These are phyloP conservation scores for Colletotrichum liriopes DNA, from an alignment of 2,329 filamentous ascomycete species.

Conservation along the genomic window DNA sequence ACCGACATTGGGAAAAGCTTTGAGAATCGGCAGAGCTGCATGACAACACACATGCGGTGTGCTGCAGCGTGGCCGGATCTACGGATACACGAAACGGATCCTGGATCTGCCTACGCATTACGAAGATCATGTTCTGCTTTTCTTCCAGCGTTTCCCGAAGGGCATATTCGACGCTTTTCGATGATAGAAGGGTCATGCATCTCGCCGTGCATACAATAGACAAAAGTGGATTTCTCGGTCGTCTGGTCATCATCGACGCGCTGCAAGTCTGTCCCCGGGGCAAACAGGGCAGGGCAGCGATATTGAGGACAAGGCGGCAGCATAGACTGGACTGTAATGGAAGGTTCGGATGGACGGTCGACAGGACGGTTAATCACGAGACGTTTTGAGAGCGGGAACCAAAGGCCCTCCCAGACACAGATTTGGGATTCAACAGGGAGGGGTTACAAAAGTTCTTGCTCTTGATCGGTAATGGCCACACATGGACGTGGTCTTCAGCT, in stretches of 20 bases:
- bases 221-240: slow-evolving; percentile 78
- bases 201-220: slow-evolving; percentile 66
- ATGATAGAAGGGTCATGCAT: slow-evolving; percentile 57
- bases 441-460: slow-evolving; percentile 48
- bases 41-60: slow-evolving; percentile 41
- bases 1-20: slow-evolving; percentile 47
- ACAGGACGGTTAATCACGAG: slow-evolving; percentile 42
- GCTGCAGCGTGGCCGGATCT: slow-evolving; percentile 42
- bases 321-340: slow-evolving; percentile 45
- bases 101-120: slow-evolving; percentile 44
- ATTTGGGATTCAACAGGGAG: slow-evolving; percentile 53
- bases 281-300: slow-evolving; percentile 47
- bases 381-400: slow-evolving; percentile 54
- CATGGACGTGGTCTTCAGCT: slow-evolving; percentile 43
- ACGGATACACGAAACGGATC: slow-evolving; percentile 40
- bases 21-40: slow-evolving; percentile 47
- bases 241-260: slow-evolving; percentile 61
- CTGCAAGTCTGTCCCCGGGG: slow-evolving; percentile 45
- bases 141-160: slow-evolving; percentile 52
- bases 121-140: slow-evolving; percentile 55
- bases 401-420: slow-evolving; percentile 55
- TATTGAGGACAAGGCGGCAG: slow-evolving; percentile 47
- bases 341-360: slow-evolving; percentile 44
- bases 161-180: slow-evolving; percentile 55
- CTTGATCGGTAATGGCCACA: slow-evolving; percentile 46